Conservation (phyloP, 345 rosid species). For the Ceriops zippeliana region DNA sequence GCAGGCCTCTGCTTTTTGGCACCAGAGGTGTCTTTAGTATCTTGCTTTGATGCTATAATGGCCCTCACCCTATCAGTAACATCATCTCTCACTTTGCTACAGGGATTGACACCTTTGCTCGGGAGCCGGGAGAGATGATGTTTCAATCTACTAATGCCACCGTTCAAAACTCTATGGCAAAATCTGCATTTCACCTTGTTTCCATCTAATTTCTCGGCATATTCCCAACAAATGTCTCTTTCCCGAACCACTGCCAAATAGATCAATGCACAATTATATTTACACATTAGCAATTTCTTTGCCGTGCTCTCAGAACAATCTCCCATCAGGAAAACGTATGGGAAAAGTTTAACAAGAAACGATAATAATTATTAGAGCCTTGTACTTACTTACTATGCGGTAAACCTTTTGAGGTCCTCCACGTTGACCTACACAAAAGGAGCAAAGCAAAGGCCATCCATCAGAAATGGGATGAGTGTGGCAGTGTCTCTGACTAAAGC, state of each 20-base stretch:
- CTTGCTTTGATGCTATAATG: constrained; percentile 58
- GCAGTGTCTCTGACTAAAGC: not conserved
- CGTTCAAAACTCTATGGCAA: constrained; percentile 65
- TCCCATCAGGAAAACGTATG: not conserved
- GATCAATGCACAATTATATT: constrained; percentile 7
- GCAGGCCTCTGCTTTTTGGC: constrained; percentile 42
- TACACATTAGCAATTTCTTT: not conserved
- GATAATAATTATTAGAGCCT: not conserved
- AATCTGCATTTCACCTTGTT: constrained; percentile 83
- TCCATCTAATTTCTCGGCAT: constrained; percentile 83
- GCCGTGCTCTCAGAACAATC: not conserved
- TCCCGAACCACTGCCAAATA: constrained; percentile 76
- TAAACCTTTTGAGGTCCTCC: not conserved
- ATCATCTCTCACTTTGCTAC: constrained; percentile 79
- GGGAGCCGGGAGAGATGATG: constrained; percentile 86
- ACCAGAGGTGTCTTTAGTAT: constrained; percentile 43
- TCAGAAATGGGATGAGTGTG: constrained; percentile 2
- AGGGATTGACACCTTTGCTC: constrained; percentile 89
- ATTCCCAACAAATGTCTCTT: constrained; percentile 88
- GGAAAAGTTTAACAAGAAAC: not conserved
- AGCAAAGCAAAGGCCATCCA: not conserved
- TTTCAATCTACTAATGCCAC: constrained; percentile 87
- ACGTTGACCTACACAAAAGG: constrained; percentile 13
- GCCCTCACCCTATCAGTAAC: constrained; percentile 70
- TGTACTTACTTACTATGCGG: constrained; percentile 30